phyloP scores from a whole-genome alignment of 805 yeast genomes.

The Ogataea sp. region DNA sequence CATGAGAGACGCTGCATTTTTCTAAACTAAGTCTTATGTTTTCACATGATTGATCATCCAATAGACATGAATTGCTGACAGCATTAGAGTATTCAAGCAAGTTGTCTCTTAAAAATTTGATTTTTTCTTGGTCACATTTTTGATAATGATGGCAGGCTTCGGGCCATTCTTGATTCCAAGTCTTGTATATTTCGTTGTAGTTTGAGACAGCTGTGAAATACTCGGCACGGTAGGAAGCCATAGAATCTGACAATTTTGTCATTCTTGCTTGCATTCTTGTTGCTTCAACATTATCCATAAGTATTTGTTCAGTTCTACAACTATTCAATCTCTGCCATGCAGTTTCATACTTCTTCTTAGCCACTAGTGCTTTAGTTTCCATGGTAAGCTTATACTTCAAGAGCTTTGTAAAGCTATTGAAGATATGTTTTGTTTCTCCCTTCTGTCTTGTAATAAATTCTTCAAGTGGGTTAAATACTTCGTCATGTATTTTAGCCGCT shows the following conservation, averaged over 20 bases:
- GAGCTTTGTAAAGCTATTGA: constrained; percentile 49
- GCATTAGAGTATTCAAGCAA: constrained; percentile 75
- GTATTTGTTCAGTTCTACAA: constrained; percentile 50
- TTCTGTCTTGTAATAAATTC: constrained; percentile 44
- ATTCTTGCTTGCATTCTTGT: constrained; percentile 52
- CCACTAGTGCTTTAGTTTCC: constrained; percentile 26
- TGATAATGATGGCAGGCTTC: constrained; percentile 54
- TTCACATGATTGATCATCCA: constrained; percentile 73
- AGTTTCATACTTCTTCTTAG: constrained; percentile 42
- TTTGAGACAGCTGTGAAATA: constrained; percentile 49
- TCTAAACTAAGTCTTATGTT: constrained; percentile 60
- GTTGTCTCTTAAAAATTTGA: constrained; percentile 59
- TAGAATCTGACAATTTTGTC: constrained; percentile 36
- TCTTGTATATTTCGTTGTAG: constrained; percentile 47
- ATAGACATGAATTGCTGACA: constrained; percentile 67
- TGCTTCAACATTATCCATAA: constrained; percentile 68
- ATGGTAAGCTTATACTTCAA: constrained; percentile 35
- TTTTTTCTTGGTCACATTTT: constrained; percentile 62
- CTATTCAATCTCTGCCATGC: constrained; percentile 55
- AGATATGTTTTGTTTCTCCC: constrained; percentile 48
- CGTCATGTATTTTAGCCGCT: constrained; percentile 40
- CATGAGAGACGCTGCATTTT: constrained; percentile 53
- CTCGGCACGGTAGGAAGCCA: constrained; percentile 37
- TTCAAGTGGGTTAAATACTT: constrained; percentile 43
- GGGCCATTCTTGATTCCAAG: constrained; percentile 71